These are phyloP conservation scores for Zygosaccharomyces pseudobailii DNA, from an alignment of 1,139 yeast species.

Conservation along the genomic window DNA sequence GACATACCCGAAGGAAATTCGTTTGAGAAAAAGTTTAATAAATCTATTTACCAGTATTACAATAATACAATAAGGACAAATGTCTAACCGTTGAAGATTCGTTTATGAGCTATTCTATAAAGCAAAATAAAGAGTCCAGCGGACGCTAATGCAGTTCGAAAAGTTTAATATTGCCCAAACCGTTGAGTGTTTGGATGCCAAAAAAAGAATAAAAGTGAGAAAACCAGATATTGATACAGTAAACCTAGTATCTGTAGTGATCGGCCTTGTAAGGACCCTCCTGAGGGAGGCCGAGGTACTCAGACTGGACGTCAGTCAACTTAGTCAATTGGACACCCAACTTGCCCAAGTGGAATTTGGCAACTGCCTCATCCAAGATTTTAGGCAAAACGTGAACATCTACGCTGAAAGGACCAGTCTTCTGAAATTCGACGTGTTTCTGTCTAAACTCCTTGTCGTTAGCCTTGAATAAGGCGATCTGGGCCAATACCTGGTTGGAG, in stretches of 20 bases:
- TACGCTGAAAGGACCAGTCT: slow-evolving; percentile 83
- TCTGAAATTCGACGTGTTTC: slow-evolving; percentile 83
- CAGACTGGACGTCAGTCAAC: slow-evolving; percentile 80
- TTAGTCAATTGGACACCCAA: slow-evolving; percentile 85
- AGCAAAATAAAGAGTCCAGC: slow-evolving; percentile 4
- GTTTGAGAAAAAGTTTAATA: no score
- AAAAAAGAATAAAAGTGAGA: slow-evolving; percentile 5
- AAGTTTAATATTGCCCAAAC: slow-evolving; percentile 11
- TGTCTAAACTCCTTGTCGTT: slow-evolving; percentile 75
- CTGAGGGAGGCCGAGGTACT: slow-evolving; percentile 86
- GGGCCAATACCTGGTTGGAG: slow-evolving; percentile 99
- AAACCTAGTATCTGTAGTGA: slow-evolving; percentile 86
- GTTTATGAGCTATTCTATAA: slow-evolving; percentile 13
- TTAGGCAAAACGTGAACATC: slow-evolving; percentile 98
- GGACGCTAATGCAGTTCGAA: slow-evolving; percentile 1
- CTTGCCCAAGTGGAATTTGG: slow-evolving; percentile 94
- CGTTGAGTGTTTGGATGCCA: slow-evolving; percentile 16
- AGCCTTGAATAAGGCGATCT: slow-evolving; percentile 96
- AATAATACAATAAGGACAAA: background rate
- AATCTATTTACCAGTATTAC: background rate
- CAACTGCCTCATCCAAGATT: slow-evolving; percentile 98
- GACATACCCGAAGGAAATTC: background rate
- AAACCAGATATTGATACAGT: background rate
- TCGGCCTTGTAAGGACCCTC: slow-evolving; percentile 99
- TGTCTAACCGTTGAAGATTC: slow-evolving; percentile 20